A percentile compares a stretch with the other conserved stretches of the same genome.
phyloP scores from a whole-genome alignment of 495 filamentous ascomycete species.

The Cercophora scortea region DNA sequence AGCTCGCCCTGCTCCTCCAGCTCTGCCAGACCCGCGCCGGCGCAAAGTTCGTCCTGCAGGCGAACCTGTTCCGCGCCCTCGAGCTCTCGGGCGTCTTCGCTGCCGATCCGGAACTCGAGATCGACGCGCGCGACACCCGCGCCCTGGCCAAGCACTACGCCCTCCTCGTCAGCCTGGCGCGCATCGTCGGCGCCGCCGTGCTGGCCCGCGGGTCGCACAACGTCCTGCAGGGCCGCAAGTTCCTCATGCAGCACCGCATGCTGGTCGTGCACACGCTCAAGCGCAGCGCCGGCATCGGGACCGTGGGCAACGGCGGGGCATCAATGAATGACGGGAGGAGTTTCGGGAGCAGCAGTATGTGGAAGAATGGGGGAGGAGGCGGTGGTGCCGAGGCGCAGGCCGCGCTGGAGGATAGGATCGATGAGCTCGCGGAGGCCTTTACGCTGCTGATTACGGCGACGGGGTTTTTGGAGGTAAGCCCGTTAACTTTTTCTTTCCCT shows the following conservation, averaged over 20 bases:
- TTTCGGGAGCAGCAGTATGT: not conserved
- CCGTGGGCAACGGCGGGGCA: constrained; percentile 17
- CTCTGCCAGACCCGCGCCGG: constrained; percentile 73
- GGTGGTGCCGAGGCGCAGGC: constrained; percentile 20
- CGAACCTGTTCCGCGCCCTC: constrained; percentile 79
- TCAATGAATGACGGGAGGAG: not conserved
- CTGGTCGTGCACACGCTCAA: constrained; percentile 88
- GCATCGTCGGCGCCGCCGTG: constrained; percentile 72
- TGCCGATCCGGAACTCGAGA: constrained; percentile 78
- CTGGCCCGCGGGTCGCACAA: constrained; percentile 76
- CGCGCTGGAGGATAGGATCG: constrained; percentile 37
- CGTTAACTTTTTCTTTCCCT: not conserved
- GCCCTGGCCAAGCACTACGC: constrained; percentile 75
- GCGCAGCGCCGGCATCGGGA: constrained; percentile 72
- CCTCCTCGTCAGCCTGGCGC: constrained; percentile 70
- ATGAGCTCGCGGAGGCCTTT: constrained; percentile 49
- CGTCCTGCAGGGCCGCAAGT: constrained; percentile 64
- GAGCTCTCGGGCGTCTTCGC: constrained; percentile 73
- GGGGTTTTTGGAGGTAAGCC: constrained; percentile 53
- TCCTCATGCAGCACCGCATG: constrained; percentile 71
- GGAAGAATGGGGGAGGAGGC: not conserved
- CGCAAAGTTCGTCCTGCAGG: constrained; percentile 72
- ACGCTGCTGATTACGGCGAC: constrained; percentile 51
- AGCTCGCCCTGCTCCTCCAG: constrained; percentile 74
- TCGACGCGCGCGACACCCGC: constrained; percentile 43